A percentile compares a stretch with the other conserved stretches of the same genome.
Evolutionary conservation across 2,329 filamentous ascomycete species (phyloP).

Genomic region (Paracoccidioides brasiliensis): DNA sequence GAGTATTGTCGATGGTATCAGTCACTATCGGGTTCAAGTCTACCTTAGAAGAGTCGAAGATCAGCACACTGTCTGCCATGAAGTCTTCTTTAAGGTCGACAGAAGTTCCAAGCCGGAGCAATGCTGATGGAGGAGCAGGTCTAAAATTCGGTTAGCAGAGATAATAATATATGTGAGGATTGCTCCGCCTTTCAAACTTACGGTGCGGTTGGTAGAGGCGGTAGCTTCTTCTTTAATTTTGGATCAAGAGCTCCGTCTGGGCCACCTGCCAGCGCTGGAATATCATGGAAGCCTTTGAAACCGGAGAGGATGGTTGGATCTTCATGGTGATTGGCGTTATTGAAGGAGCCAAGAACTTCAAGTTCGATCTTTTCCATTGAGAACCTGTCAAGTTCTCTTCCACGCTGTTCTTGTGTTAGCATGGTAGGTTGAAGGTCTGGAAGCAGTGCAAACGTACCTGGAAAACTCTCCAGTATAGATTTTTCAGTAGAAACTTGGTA

Average conservation of each 20-base stretch:
- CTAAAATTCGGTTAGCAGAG: not conserved
- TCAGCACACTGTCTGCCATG: not conserved
- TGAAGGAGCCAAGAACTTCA: slow-evolving; percentile 1
- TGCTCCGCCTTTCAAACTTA: not conserved
- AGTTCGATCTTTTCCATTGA: slow-evolving; percentile 1
- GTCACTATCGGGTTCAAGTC: not conserved
- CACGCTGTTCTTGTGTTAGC: not conserved
- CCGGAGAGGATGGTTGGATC: not conserved
- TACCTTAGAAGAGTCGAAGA: not conserved
- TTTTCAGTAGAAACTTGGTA: not conserved
- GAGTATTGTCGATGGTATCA: slow-evolving; percentile 1
- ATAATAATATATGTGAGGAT: not conserved
- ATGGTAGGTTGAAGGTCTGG: not conserved
- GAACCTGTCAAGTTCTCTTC: not conserved
- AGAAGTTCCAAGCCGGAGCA: not conserved
- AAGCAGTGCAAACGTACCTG: not conserved
- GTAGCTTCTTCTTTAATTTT: slow-evolving; percentile 1
- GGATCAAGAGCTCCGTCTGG: slow-evolving; percentile 1
- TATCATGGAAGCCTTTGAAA: slow-evolving; percentile 1
- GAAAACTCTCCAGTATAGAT: slow-evolving; percentile 2
- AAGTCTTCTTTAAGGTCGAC: not conserved
- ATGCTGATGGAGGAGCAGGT: not conserved
- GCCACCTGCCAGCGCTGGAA: slow-evolving; percentile 1
- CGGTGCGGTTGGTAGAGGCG: not conserved
- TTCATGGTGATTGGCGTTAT: not conserved